A percentile compares a stretch with the other conserved stretches of the same genome.
phyloP scores from a whole-genome alignment of 108 stramenopile species.

The Nitzschia palea region DNA sequence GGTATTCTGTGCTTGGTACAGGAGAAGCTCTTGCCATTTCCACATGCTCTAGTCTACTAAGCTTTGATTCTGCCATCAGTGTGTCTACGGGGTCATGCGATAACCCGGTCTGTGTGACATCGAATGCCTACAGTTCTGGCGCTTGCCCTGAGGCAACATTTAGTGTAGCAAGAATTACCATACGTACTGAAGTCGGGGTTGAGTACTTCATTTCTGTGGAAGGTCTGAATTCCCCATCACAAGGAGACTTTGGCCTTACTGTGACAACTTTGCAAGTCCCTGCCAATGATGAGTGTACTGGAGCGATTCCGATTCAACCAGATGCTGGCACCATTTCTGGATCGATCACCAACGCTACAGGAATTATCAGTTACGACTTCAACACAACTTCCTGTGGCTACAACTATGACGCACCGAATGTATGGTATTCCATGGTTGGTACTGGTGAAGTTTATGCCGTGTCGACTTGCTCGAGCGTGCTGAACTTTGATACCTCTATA shows the following conservation, averaged over 20 bases:
- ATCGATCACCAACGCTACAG: slow-evolving; percentile 5
- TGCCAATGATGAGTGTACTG: slow-evolving; percentile 13
- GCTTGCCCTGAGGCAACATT: slow-evolving; percentile 7
- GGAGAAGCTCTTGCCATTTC: background rate
- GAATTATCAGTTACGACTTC: background rate
- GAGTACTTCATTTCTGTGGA: slow-evolving; percentile 1
- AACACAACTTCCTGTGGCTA: background rate
- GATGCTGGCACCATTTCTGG: background rate
- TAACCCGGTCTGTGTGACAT: slow-evolving; percentile 1
- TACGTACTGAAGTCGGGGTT: slow-evolving; percentile 10
- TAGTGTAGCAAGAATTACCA: background rate
- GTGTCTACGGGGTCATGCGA: slow-evolving; percentile 11
- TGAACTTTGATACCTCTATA: slow-evolving; percentile 2
- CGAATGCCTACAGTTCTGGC: background rate
- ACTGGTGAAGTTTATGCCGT: background rate
- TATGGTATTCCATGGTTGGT: slow-evolving; percentile 3
- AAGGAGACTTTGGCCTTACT: slow-evolving; percentile 15
- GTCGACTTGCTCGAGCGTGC: background rate
- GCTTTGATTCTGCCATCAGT: slow-evolving; percentile 15
- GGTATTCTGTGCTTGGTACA: background rate
- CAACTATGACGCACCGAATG: background rate
- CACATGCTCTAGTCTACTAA: slow-evolving; percentile 8
- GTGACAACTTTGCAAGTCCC: background rate
- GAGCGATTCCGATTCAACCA: slow-evolving; percentile 3
- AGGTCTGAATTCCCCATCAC: background rate